Evolutionary conservation across 2,329 filamentous ascomycete species (phyloP), one percentile per base, ranked within the genome.

Genomic region (Saccharata proteae): DNA sequence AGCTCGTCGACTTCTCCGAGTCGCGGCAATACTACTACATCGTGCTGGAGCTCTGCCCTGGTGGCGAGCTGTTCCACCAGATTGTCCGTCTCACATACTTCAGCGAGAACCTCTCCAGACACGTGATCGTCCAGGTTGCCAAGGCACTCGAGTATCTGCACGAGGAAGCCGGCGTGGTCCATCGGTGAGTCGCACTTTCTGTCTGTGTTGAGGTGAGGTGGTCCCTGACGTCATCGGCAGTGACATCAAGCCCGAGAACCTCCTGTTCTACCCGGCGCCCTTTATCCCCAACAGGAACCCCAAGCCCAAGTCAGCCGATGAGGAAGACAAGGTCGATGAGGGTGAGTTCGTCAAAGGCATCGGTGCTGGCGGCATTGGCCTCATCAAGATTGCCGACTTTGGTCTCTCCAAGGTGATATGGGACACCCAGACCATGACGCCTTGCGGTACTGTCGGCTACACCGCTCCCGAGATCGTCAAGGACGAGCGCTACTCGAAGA

Each of bases 381-480:
- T 71, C 41, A 93, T 98, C 62, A 96, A 98, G 66, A 88, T 98
- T 55, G 90, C 90, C 51, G 90, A 98, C 51, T 98, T 98, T 52
- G 90, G 90, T 34, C 67, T 98, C 7, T 94, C 88, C 40, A 98
- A 98, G 61, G 81, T 98, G 43, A 84, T 98, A 11, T 98, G 90
- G 90, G 90, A 96, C 47, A 90, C 76, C 44, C 82, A 93, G 52
- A 98, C 90, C 7, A 96, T 94, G 83, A 98, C 90, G 3, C 90
- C 90, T n/a, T 98, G 90, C 55, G 90, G 90, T 36, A 98, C 90
- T 0, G 90, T 96, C 35, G 90, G 90, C 25, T 98, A 98, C 60
- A 96, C 90, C 4, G 90, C 90, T 3, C 90, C 90, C 6, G 90
- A 98, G 53, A 98, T 98, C 40, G 90, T 98, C 54, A 96, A 96